Evolutionary conservation across 2,329 filamentous ascomycete genomes (phyloP), one percentile per base, ranked within the genome.

Genomic region (Aspergillus sp.): DNA sequence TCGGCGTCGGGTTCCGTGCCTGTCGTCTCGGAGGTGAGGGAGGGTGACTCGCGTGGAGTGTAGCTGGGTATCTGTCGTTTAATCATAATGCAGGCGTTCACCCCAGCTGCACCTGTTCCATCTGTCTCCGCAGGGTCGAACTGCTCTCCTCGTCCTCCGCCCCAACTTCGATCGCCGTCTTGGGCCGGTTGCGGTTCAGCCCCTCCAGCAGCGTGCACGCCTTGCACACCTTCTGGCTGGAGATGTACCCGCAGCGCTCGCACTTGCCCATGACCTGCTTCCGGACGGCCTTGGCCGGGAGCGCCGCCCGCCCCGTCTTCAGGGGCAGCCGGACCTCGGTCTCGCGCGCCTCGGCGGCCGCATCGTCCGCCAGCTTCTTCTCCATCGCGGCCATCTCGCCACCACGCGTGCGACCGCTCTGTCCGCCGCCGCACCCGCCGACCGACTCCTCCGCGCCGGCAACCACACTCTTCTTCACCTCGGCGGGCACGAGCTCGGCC

Each of bases 151-250:
- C 75, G 45, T 79, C 76, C 47, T 78, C 76, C 57, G 76, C 70
- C 0, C 67, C 69, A 31, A 76, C 63, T 21, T 76, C 72, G 31
- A 79, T 77, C 6, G 69, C 63, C 6, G 72, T 76, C 61, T 72
- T 75, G 29, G 79, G 79, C 11, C 76, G 65, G 56, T 78, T 83
- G 64, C 94, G 97, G 69, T 99, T 99, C 45, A 99, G 72, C 0
- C 88, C 90, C 63, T 97, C 92, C 2, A 99, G 81, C 42, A 99
- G 77, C 56, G 86, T 88, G 69, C 94, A 99, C 0, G 94, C 94
- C 73, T 99, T 96, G 74, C 94, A 99, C 36, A 97, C 84, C 25
- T 84, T 83, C 71, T 99, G 94, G 63, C 92, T 97, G 2, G 94
- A 96, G 72, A 99, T 88, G 69, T 97, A 99, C 13, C 94, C 94